Conservation (phyloP, 176 grass and related monocot species). For the Melocanna baccifera region DNA sequence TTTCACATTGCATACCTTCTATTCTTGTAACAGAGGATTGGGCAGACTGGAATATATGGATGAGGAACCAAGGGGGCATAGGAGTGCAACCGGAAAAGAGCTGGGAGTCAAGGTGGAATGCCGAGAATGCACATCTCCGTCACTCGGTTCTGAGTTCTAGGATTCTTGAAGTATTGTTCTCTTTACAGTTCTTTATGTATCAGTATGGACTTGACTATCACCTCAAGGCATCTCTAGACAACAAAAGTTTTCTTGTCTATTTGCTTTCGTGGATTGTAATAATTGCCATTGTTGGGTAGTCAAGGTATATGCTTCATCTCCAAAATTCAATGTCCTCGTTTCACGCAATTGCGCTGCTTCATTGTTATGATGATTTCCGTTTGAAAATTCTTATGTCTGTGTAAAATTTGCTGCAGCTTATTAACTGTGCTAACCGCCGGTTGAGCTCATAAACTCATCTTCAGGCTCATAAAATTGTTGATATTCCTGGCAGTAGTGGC, state of each 20-base stretch:
- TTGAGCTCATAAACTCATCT: conserved; percentile 78
- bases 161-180: conserved; percentile 78
- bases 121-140: conserved; percentile 76
- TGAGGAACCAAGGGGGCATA: conserved; percentile 79
- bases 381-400: not conserved
- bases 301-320: conserved; percentile 60
- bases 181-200: conserved; percentile 88
- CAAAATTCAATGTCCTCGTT: not conserved
- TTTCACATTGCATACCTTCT: too few relatives aligned
- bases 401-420: conserved; percentile 49
- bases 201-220: conserved; percentile 97
- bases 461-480: conserved; percentile 81
- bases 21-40: too few relatives aligned
- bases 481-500: conserved; percentile 73
- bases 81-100: conserved; percentile 88
- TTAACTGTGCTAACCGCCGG: conserved; percentile 57
- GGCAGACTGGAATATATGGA: too few relatives aligned
- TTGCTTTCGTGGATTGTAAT: conserved; percentile 96
- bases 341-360: not conserved
- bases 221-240: conserved; percentile 83
- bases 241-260: conserved; percentile 85
- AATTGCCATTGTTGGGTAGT: conserved; percentile 65
- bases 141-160: conserved; percentile 73
- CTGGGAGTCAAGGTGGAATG: conserved; percentile 98
- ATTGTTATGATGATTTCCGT: conserved; percentile 18